Base-by-base conservation (phyloP, 108 stramenopile species). In the Skeletonema menzelii region DNA sequence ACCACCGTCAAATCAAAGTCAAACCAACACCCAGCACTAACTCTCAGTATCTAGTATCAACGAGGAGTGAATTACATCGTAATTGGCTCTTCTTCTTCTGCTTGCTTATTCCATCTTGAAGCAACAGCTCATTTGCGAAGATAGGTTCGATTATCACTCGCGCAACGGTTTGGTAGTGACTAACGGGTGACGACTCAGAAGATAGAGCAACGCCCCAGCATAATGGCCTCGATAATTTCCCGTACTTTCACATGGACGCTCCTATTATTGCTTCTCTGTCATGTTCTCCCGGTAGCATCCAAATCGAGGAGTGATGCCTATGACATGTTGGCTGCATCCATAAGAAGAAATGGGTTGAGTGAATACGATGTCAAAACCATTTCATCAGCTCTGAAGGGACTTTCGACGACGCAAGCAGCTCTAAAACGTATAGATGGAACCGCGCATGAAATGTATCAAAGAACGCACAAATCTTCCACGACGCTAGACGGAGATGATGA, bases 371-470 rank as follows among this genome's bases (percentile, higher is more conserved):
- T 72, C 22, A 46, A 24, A 37, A 5, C 58, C 7, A 62, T 72
- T 19, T 27, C 70, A 26, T 60, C 56, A 3, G 79, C 91, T 2
- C 74, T 94, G 34, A 40, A 72, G n/a, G 73, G 72, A 4, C 69
- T 94, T n/a, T 82, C 91, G 19, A 35, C 72, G 44, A 65, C 88
- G 5, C 89, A 91, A 56, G 57, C 79, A 31, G 77, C 94, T 4
- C 77, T 95, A 67, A 94, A 94, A 69, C 80, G 84, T 20, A 72
- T 95, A 31, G 94, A 95, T 73, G 94, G 94, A 0, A 79, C 82
- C 0, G 87, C 91, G 19, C 90, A 95, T 62, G 94, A 92, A 75
- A 76, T 88, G 17, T 95, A 95, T 65, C 94, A 92, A 69, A 74
- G 91, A 12, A 91, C 89, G 0, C 89, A 89, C 62, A 73, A 74